These are phyloP conservation scores for Zopfochytrium polystomum DNA, from an alignment of 371 early-diverging fungal species.

Conservation along the genomic window DNA sequence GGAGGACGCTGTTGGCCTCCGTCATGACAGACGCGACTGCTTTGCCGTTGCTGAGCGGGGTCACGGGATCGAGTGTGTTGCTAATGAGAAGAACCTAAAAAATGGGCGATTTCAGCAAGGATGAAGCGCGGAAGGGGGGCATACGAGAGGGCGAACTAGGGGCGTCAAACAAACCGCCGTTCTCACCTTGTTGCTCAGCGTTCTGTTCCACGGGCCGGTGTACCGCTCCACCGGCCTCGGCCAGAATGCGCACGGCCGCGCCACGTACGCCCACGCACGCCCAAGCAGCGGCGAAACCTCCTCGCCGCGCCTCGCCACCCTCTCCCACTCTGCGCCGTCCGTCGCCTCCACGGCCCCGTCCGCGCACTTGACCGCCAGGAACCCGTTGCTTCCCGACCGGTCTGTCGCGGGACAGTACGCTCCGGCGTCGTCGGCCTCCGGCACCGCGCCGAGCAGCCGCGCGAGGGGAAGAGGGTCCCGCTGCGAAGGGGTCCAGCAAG, in stretches of 20 bases:
- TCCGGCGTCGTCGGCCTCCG: neutral
- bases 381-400: slow-evolving; percentile 7
- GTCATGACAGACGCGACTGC: slow-evolving; percentile 17
- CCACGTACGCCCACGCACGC: slow-evolving; percentile 10
- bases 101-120: no score
- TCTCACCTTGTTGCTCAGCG: slow-evolving; percentile 26
- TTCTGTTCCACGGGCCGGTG: slow-evolving; percentile 39
- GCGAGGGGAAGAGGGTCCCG: slow-evolving; percentile 9
- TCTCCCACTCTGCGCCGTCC: slow-evolving; percentile 19
- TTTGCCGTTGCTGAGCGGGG: slow-evolving; percentile 30
- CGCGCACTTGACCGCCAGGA: slow-evolving; percentile 18
- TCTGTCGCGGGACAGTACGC: slow-evolving; percentile 20
- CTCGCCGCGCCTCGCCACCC: slow-evolving; percentile 3
- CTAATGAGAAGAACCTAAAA: slow-evolving; percentile 29
- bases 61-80: no score
- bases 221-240: slow-evolving; percentile 28
- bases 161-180: neutral
- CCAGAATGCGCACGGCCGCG: slow-evolving; percentile 28
- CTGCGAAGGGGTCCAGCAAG: no score
- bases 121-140: no score
- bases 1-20: slow-evolving; percentile 28
- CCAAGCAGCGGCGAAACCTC: slow-evolving; percentile 7
- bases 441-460: neutral
- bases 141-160: no score
- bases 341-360: slow-evolving; percentile 18